Evolutionary conservation across 2,329 filamentous ascomycete species (phyloP).

Genomic region (Fusarium oligoseptatum): DNA sequence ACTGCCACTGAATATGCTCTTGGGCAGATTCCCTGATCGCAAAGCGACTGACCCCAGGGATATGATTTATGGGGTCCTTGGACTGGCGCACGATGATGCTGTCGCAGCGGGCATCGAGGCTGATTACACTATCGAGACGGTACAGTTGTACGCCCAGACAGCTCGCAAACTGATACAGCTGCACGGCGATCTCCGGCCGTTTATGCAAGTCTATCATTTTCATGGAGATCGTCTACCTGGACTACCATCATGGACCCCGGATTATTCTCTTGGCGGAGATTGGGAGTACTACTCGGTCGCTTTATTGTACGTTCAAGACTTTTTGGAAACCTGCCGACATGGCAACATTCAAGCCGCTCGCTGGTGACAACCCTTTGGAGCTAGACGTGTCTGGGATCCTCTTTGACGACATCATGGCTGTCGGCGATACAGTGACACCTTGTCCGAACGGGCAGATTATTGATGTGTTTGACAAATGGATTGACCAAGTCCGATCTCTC

Average conservation of each 20-base stretch:
- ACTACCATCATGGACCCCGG: neutral
- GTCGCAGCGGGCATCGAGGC: neutral
- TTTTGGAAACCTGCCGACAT: neutral
- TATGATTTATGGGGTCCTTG: conserved; percentile 1
- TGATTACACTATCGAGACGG: neutral
- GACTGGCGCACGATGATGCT: neutral
- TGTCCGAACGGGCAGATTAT: neutral
- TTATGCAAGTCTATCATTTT: neutral
- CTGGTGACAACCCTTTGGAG: neutral
- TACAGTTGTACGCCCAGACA: neutral
- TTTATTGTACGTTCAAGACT: neutral
- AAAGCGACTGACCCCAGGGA: neutral
- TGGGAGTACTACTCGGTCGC: conserved; percentile 1
- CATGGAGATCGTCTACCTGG: neutral
- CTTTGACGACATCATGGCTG: neutral
- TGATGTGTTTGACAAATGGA: neutral
- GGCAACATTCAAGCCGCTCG: neutral
- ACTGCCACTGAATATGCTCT: neutral
- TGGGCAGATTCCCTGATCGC: neutral
- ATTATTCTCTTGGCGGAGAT: neutral
- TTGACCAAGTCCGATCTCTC: neutral
- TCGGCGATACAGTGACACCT: neutral
- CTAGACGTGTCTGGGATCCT: neutral
- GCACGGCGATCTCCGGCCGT: neutral
- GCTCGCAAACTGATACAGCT: neutral